A percentile compares a stretch with the other conserved stretches of the same genome.
Evolutionary conservation across 805 yeast species (phyloP).

Genomic region (Candida loeiensis): DNA sequence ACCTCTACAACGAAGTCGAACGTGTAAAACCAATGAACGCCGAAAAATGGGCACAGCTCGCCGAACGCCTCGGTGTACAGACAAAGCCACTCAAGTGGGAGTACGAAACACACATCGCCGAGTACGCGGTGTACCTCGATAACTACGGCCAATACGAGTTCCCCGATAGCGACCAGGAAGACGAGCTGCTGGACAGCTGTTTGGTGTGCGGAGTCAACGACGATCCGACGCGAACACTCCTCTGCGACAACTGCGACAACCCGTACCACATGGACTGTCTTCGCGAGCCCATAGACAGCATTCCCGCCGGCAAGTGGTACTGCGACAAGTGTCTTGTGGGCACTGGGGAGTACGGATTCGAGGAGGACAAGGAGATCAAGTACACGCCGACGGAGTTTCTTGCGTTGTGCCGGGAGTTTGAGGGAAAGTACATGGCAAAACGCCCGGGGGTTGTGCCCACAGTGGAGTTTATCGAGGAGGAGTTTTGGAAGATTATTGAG

Average conservation of each 20-base stretch:
- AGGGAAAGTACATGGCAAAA: conserved; percentile 36
- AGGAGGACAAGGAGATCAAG: conserved; percentile 51
- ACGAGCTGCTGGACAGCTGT: conserved; percentile 37
- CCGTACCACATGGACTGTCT: conserved; percentile 68
- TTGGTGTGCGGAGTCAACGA: conserved; percentile 46
- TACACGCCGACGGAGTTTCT: conserved; percentile 62
- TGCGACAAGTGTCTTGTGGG: conserved; percentile 85
- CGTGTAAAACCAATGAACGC: conserved; percentile 8
- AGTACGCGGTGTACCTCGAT: conserved; percentile 33
- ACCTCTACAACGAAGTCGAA: conserved; percentile 34
- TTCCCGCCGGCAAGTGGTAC: conserved; percentile 68
- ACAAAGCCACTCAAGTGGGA: conserved; percentile 17
- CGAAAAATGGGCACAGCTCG: conserved; percentile 6
- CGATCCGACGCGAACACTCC: conserved; percentile 45
- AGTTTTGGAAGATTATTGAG: conserved; percentile 61
- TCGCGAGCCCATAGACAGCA: conserved; percentile 46
- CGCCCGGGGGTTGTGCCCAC: conserved; percentile 32
- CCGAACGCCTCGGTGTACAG: conserved; percentile 2
- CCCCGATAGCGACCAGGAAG: conserved; percentile 26
- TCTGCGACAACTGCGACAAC: conserved; percentile 74
- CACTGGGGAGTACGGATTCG: conserved; percentile 85
- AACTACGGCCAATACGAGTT: conserved; percentile 26
- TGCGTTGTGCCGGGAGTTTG: conserved; percentile 49
- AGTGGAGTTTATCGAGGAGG: conserved; percentile 50
- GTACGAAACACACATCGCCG: conserved; percentile 22